Conservation (phyloP, 1,284 basidiomycete species). For the Tilletia setariae region DNA sequence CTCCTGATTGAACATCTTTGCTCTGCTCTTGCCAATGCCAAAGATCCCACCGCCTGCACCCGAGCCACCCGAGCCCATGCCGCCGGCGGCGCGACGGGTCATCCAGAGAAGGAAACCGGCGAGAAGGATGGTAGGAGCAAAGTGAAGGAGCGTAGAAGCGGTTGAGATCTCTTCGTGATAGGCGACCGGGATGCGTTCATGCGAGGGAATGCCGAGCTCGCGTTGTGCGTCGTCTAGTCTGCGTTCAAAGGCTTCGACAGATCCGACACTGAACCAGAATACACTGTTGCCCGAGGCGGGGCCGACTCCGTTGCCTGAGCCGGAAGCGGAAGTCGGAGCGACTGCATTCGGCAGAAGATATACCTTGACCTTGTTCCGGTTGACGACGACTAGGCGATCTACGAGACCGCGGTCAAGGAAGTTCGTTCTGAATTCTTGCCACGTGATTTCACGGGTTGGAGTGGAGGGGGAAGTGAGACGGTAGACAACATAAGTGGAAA, state of each 20-base stretch:
- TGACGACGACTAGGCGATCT: conserved; percentile 88
- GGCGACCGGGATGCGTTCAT: conserved; percentile 91
- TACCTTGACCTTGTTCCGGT: conserved; percentile 82
- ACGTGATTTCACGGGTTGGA: conserved; percentile 81
- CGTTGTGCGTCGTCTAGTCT: conserved; percentile 88
- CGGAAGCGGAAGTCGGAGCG: neutral
- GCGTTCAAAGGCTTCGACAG: conserved; percentile 92
- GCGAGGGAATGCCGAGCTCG: conserved; percentile 83
- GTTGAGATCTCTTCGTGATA: conserved; percentile 93
- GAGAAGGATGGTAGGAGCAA: conserved; percentile 88
- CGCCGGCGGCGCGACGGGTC: conserved; percentile 67
- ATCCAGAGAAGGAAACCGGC: conserved; percentile 87
- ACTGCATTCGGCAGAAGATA: conserved; percentile 73
- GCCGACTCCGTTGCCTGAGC: conserved; percentile 20
- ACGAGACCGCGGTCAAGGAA: conserved; percentile 95
- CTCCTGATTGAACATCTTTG: conserved; percentile 96
- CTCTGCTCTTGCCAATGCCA: conserved; percentile 91
- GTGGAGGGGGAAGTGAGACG: conserved; percentile 61
- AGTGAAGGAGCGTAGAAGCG: conserved; percentile 77
- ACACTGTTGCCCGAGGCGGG: conserved; percentile 37
- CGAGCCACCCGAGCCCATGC: conserved; percentile 49
- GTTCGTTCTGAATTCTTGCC: conserved; percentile 95
- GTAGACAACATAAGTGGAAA: conserved; percentile 69
- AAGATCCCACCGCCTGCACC: conserved; percentile 80
- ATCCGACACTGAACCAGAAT: conserved; percentile 96